These are phyloP conservation scores for Curvularia sp. DNA, from an alignment of 2,329 filamentous ascomycete species.

Conservation along the genomic window DNA sequence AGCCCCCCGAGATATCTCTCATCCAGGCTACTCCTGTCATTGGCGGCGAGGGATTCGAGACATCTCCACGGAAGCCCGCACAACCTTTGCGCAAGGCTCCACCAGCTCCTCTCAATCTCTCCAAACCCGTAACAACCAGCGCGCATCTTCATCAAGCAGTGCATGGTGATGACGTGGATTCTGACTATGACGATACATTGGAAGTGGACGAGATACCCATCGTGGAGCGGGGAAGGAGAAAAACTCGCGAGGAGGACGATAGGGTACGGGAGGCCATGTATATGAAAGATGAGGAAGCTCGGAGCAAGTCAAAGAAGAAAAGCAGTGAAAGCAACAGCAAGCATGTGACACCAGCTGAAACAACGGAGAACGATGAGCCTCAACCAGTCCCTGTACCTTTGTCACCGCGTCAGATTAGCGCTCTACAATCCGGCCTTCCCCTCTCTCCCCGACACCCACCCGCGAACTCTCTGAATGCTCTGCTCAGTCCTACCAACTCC, in stretches of 20 bases:
- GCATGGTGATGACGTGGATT: slow-evolving; percentile 71
- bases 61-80: slow-evolving; percentile 41
- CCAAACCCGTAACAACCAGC: slow-evolving; percentile 53
- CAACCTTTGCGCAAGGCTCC: slow-evolving; percentile 76
- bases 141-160: slow-evolving; percentile 56
- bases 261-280: slow-evolving; percentile 74
- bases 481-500: slow-evolving; percentile 60
- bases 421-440: slow-evolving; percentile 44
- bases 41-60: slow-evolving; percentile 48
- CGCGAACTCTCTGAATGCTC: slow-evolving; percentile 48
- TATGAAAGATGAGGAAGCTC: slow-evolving; percentile 70
- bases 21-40: slow-evolving; percentile 51
- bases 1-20: slow-evolving; percentile 48
- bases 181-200: slow-evolving; percentile 81
- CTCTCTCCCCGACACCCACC: slow-evolving; percentile 50
- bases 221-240: slow-evolving; percentile 74
- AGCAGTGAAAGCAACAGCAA: slow-evolving; percentile 62
- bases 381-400: slow-evolving; percentile 31
- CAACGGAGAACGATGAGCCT: slow-evolving; percentile 25
- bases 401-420: slow-evolving; percentile 45
- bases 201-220: slow-evolving; percentile 70
- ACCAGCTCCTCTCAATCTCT: slow-evolving; percentile 81
- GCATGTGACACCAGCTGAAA: slow-evolving; percentile 38
- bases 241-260: slow-evolving; percentile 89
- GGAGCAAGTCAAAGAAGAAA: slow-evolving; percentile 77